Base-by-base conservation (phyloP, 805 yeast genomes). In the Zygotorulaspora chibaensis region DNA sequence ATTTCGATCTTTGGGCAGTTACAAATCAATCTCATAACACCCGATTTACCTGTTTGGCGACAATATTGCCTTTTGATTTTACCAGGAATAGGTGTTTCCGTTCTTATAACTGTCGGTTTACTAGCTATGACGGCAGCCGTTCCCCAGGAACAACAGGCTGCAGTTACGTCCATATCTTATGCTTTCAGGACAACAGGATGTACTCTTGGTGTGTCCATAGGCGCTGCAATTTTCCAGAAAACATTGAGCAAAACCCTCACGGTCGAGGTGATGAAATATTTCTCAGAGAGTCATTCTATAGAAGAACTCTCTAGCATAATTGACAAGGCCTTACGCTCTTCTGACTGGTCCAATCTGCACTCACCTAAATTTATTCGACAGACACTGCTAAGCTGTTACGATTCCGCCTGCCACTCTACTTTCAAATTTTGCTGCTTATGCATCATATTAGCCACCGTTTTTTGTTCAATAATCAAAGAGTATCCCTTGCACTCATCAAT, bases 121-220 rank as follows among this genome's bases (percentile, higher is more conserved):
- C 63, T 83, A 17, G 79, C 88, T 1, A 73, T 83, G 68, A 82
- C 84, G 50, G 84, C 89, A 1, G 80, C 88, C 1, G 89, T 81
- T 8, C 87, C 88, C 1, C 63, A 71, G 29, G 77, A 80, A 46
- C 75, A 73, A 53, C 90, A 83, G 59, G 96, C 96, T 1, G 76
- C 88, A 16, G 83, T 91, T 2, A 89, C 96, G 0, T 86, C 96
- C 0, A 85, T 90, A 46, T 95, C 87, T 59, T 89, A 90, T 63
- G 89, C 90, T 0, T 87, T 85, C 70, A 74, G 95, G 58, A 82
- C 91, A 8, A 82, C 89, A 0, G 96, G 95, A 0, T 83, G 91
- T n/a, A 84, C 93, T 0, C 65, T 87, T 39, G 95, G 95, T 31
- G 89, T 87, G 11, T 70, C 88, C 0, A 61, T 81, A 36, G 84